Evolutionary conservation across 2,329 filamentous ascomycete species (phyloP), one percentile per base, ranked within the genome.

Genomic region (Scytalidium lignicola): DNA sequence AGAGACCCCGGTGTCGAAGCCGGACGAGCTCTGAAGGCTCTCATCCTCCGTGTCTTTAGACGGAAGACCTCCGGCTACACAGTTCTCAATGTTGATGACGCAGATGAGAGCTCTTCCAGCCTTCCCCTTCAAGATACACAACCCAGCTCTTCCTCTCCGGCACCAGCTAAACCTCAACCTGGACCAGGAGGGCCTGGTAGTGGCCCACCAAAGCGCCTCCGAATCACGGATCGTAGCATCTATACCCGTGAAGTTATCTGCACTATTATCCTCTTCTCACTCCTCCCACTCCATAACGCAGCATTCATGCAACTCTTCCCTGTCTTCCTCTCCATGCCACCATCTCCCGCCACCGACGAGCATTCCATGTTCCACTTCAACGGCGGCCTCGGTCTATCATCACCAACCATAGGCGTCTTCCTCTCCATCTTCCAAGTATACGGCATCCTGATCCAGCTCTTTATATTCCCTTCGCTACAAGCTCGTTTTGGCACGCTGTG

Each of bases 341-440:
- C 75, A 13, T 72, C 26, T 19, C 6, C 19, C 5, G 19, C 9
- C 18, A 20, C 19, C 5, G 23, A 26, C 61, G 39, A 9, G 29
- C 12, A n/a, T 13, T 41, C 29, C 43, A 57, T 54, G 55, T 63
- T 61, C 57, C 58, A 52, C 47, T 87, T 87, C 57, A 76, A 78
- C 4, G 83, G 84, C 32, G 85, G 85, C 1, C 71, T 88, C 2
- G 82, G 82, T 20, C 81, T 89, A 64, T 76, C 81, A 0, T 80
- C 84, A 0, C 74, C 79, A 0, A 80, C 79, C 0, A 84, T 90
- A 43, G 85, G 86, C 20, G 70, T 85, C 40, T 84, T 84, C 13
- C 85, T 85, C 39, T 82, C 84, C 13, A 78, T 86, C 53, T 79
- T 88, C 9, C 86, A 86, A 8, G 68, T 85, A 41, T 74, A 88